Percentiles rank a stretch among this genome's conserved stretches.
phyloP scores from a whole-genome alignment of 176 grass and related monocot species.

The Oryza officinalis region DNA sequence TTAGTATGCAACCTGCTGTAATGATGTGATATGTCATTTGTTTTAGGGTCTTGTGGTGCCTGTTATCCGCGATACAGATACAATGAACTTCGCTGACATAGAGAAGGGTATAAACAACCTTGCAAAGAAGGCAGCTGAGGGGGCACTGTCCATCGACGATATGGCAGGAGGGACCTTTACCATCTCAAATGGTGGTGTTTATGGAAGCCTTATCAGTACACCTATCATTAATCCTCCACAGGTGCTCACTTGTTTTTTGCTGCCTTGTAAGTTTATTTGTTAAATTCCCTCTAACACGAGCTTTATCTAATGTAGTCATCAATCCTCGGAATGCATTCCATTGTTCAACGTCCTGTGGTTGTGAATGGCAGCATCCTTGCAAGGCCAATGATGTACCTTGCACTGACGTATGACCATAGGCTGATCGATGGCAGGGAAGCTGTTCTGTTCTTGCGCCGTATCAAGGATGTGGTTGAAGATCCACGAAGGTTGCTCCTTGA shows the following conservation, averaged over 20 bases:
- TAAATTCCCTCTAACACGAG: slow-evolving; percentile 1
- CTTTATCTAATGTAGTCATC: slow-evolving; percentile 47
- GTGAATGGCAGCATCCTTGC: slow-evolving; percentile 55
- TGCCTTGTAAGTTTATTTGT: not conserved
- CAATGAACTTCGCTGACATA: slow-evolving; percentile 76
- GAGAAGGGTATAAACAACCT: slow-evolving; percentile 81
- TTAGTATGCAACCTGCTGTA: not conserved
- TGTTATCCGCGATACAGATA: slow-evolving; percentile 68
- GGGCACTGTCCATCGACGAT: slow-evolving; percentile 81
- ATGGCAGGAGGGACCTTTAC: slow-evolving; percentile 91
- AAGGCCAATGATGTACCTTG: slow-evolving; percentile 75
- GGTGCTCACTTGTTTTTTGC: slow-evolving; percentile 27
- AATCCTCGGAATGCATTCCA: slow-evolving; percentile 81
- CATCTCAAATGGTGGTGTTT: slow-evolving; percentile 83
- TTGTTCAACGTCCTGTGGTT: slow-evolving; percentile 57
- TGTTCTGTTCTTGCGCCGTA: slow-evolving; percentile 66
- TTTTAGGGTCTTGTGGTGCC: slow-evolving; percentile 78
- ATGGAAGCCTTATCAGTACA: slow-evolving; percentile 85
- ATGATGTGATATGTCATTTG: slow-evolving; percentile 2
- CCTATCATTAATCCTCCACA: slow-evolving; percentile 88
- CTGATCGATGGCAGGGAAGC: slow-evolving; percentile 76
- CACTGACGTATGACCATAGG: slow-evolving; percentile 79
- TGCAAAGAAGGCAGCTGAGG: slow-evolving; percentile 76
- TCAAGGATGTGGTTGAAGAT: slow-evolving; percentile 81
- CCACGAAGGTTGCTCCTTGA: slow-evolving; percentile 67